Evolutionary conservation across 2,329 filamentous ascomycete species (phyloP).

Genomic region (Chaetomium olivaceum): DNA sequence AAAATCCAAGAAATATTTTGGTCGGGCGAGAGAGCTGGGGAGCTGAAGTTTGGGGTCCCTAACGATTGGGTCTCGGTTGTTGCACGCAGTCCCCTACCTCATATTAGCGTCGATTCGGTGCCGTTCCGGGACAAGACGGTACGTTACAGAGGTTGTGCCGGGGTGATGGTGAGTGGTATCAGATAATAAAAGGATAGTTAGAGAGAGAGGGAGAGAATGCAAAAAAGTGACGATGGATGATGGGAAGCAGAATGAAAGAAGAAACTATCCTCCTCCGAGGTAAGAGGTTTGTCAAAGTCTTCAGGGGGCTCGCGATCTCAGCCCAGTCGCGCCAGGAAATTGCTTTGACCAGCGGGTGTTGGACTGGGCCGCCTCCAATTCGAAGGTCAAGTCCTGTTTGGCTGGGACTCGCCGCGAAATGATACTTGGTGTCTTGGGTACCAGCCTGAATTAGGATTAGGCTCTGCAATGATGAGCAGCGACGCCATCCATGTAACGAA

Average conservation of each 20-base stretch:
- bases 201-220: background rate
- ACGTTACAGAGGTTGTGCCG: background rate
- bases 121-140: slow-evolving; percentile 9
- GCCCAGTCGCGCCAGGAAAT: slow-evolving; percentile 32
- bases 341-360: slow-evolving; percentile 26
- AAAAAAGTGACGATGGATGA: slow-evolving; percentile 1
- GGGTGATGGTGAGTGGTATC: slow-evolving; percentile 13
- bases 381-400: slow-evolving; percentile 23
- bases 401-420: slow-evolving; percentile 26
- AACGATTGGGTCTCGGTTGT: slow-evolving; percentile 19
- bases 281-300: slow-evolving; percentile 26
- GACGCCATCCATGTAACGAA: slow-evolving; percentile 25
- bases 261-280: slow-evolving; percentile 15
- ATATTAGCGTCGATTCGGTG: slow-evolving; percentile 24
- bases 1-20: slow-evolving; percentile 26
- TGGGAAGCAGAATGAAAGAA: slow-evolving; percentile 12
- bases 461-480: slow-evolving; percentile 15
- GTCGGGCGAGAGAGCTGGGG: slow-evolving; percentile 8
- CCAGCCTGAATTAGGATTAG: slow-evolving; percentile 29
- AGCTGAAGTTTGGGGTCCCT: slow-evolving; percentile 23
- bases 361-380: slow-evolving; percentile 25
- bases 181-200: slow-evolving; percentile 10
- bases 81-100: slow-evolving; percentile 2
- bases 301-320: slow-evolving; percentile 33
- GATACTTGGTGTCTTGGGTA: slow-evolving; percentile 26